phyloP scores from a whole-genome alignment of 177 flowering plant species.

The Tripterygium wilfordii region DNA sequence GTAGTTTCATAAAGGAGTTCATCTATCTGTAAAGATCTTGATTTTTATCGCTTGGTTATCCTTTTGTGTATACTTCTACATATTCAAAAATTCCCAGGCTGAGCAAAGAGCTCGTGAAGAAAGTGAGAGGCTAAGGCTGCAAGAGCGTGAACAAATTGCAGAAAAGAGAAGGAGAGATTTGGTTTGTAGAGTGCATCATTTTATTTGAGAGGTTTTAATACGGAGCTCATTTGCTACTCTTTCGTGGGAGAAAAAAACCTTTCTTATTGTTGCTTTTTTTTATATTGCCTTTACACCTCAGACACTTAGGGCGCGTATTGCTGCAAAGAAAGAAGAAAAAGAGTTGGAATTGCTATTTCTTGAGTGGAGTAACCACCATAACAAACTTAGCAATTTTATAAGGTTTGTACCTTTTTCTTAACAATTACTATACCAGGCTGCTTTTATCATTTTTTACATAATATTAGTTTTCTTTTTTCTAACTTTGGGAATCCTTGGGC shows the following conservation, averaged over 20 bases:
- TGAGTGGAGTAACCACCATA: conserved; percentile 94
- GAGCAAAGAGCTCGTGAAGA: conserved; percentile 96
- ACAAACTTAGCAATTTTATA: conserved; percentile 81
- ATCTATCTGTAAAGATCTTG: too few species aligned
- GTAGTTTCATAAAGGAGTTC: too few species aligned
- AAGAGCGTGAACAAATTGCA: conserved; percentile 93
- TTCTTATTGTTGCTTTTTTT: neutral
- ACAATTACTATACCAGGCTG: too few species aligned
- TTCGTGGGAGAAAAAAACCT: too few species aligned
- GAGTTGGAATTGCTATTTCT: conserved; percentile 93
- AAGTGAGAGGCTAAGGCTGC: conserved; percentile 88
- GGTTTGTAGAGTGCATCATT: conserved; percentile 35
- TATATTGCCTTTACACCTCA: neutral
- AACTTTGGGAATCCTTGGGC: neutral
- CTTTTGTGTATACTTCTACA: conserved; percentile 1
- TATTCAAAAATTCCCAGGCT: conserved; percentile 42
- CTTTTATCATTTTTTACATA: too few species aligned
- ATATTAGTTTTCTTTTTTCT: too few species aligned
- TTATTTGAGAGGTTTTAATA: too few species aligned
- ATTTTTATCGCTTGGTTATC: too few species aligned
- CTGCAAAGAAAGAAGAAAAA: conserved; percentile 98
- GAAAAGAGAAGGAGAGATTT: conserved; percentile 90
- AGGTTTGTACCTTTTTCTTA: conserved; percentile 37
- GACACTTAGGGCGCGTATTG: conserved; percentile 83
- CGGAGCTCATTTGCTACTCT: too few species aligned